phyloP scores from a whole-genome alignment of 345 rosid genomes.

The Acer campestre region DNA sequence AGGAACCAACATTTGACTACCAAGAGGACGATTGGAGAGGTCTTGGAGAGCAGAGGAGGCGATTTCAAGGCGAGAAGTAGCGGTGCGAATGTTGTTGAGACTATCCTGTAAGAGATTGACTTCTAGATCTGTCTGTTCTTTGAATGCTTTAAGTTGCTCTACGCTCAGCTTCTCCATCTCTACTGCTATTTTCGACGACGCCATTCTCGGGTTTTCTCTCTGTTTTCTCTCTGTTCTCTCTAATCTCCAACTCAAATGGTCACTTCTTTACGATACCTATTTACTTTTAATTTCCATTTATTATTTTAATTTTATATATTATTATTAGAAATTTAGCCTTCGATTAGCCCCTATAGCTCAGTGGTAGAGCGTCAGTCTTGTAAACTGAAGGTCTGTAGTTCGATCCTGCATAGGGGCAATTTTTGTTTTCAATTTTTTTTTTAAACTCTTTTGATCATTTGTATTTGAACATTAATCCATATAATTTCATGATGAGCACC shows the following conservation, averaged over 20 bases:
- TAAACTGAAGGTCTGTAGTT: constrained; percentile 82
- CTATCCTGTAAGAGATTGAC: constrained; percentile 95
- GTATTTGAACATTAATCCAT: too few relatives aligned
- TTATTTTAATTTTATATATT: too few relatives aligned
- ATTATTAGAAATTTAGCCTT: too few relatives aligned
- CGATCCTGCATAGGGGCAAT: constrained; percentile 85
- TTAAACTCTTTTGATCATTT: not conserved
- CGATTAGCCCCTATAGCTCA: constrained; percentile 69
- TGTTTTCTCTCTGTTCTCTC: not conserved
- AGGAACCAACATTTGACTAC: constrained; percentile 89
- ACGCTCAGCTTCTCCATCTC: constrained; percentile 84
- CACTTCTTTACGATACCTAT: too few relatives aligned
- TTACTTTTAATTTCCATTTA: too few relatives aligned
- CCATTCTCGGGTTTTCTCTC: constrained; percentile 33
- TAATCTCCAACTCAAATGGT: too few relatives aligned
- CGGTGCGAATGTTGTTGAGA: constrained; percentile 93
- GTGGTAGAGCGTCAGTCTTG: constrained; percentile 93
- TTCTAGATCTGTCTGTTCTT: constrained; percentile 88
- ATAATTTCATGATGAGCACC: too few relatives aligned
- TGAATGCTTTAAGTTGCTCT: constrained; percentile 83
- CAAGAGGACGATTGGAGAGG: constrained; percentile 72
- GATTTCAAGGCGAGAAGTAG: constrained; percentile 77
- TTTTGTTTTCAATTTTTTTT: not conserved
- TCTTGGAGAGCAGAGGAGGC: constrained; percentile 84
- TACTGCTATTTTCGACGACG: constrained; percentile 37